Conservation (phyloP, 225 moss, liverwort and hornwort species). For the Polytrichum commune region DNA sequence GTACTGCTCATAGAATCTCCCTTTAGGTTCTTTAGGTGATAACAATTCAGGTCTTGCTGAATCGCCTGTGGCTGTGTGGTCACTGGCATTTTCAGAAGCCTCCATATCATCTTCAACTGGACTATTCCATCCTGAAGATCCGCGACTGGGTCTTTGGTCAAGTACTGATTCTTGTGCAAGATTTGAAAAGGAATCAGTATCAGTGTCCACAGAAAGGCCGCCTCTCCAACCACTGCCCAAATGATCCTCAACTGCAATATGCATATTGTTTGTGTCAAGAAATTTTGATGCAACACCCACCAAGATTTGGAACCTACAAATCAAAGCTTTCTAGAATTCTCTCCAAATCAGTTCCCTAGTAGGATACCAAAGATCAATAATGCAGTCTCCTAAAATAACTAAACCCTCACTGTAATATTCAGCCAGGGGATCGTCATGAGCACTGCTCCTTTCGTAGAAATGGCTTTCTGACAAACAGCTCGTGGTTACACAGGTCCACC, state of each 20-base stretch:
- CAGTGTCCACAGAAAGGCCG: conserved; percentile 53
- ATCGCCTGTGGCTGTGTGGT: conserved; percentile 39
- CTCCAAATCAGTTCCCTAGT: too few relatives aligned
- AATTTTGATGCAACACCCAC: neutral
- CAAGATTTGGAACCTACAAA: conserved; percentile 29
- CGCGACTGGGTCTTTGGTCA: conserved; percentile 61
- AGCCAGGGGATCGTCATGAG: neutral
- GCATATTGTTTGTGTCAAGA: neutral
- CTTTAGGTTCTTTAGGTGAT: conserved; percentile 79
- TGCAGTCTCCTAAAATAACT: too few relatives aligned
- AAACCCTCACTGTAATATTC: neutral
- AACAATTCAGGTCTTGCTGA: conserved; percentile 25
- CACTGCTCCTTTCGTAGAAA: too few relatives aligned
- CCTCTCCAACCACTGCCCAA: conserved; percentile 38
- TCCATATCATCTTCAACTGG: conserved; percentile 69
- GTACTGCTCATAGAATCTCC: conserved; percentile 91
- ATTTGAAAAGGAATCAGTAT: conserved; percentile 36
- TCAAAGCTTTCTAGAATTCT: conserved; percentile 15
- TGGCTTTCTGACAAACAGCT: too few relatives aligned
- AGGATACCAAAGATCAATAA: too few relatives aligned
- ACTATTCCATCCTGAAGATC: conserved; percentile 76
- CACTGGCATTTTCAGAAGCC: conserved; percentile 47
- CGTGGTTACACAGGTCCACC: too few relatives aligned
- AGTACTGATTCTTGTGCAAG: conserved; percentile 49
- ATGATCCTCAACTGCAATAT: conserved; percentile 38